These are phyloP conservation scores for Durio zibethinus DNA, from an alignment of 345 rosid genomes.

Conservation along the genomic window DNA sequence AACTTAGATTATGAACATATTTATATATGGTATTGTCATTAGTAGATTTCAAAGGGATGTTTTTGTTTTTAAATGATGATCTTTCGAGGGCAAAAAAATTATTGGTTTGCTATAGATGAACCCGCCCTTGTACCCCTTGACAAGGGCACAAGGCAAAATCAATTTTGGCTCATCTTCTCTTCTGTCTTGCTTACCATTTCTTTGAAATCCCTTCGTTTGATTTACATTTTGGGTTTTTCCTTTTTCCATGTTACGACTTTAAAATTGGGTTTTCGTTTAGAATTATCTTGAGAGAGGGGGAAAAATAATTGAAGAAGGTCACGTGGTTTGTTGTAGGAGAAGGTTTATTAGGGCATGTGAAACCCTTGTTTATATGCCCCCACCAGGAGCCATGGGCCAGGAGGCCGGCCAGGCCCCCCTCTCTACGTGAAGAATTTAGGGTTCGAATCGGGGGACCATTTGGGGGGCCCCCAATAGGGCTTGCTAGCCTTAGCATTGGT, in stretches of 20 bases:
- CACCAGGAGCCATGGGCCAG: conserved; percentile 19
- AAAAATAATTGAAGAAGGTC: conserved; percentile 32
- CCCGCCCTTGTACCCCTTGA: neutral
- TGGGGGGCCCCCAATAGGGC: neutral
- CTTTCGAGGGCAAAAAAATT: conserved; percentile 8
- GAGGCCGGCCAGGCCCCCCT: neutral
- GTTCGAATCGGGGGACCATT: conserved; percentile 22
- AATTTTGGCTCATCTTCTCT: neutral
- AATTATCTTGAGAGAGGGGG: neutral
- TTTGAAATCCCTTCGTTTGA: neutral
- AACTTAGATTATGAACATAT: neutral
- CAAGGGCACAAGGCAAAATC: conserved; percentile 2
- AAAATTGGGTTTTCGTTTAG: neutral
- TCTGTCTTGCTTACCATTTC: neutral
- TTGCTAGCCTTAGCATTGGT: conserved; percentile 19
- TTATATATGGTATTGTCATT: neutral
- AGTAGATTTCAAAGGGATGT: neutral
- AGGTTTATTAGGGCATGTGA: conserved; percentile 52
- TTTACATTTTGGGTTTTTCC: neutral
- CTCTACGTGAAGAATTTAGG: conserved; percentile 6
- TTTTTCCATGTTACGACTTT: neutral
- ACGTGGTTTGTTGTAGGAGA: conserved; percentile 51
- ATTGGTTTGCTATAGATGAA: conserved; percentile 12
- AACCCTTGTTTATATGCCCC: conserved; percentile 39
- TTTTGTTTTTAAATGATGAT: neutral